Evolutionary conservation across 2,329 filamentous ascomycete species (phyloP).

Genomic region (Podosphaera aphanis): DNA sequence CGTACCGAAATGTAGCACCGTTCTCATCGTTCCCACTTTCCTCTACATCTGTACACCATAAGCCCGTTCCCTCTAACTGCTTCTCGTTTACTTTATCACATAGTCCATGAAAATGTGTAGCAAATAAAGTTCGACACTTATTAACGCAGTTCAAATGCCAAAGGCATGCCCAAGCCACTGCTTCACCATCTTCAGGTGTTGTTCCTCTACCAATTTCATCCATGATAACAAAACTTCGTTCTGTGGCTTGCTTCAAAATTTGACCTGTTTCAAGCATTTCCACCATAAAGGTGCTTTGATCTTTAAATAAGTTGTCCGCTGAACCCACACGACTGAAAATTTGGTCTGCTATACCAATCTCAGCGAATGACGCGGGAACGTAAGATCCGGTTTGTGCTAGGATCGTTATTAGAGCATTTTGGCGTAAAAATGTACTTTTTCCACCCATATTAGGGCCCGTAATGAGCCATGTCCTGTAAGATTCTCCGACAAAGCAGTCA

Average conservation of each 20-base stretch:
- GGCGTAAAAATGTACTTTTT: conserved; percentile 85
- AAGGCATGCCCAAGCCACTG: conserved; percentile 72
- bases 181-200: conserved; percentile 74
- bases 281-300: conserved; percentile 97
- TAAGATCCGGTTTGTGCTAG: conserved; percentile 82
- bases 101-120: conserved; percentile 78
- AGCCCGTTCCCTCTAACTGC: conserved; percentile 20
- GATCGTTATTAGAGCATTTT: conserved; percentile 85
- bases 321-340: conserved; percentile 86
- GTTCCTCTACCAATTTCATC: conserved; percentile 92
- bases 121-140: conserved; percentile 62
- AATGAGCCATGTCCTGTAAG: conserved; percentile 43
- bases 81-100: conserved; percentile 47
- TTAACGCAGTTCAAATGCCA: conserved; percentile 64
- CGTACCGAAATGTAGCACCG: conserved; percentile 42
- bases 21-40: conserved; percentile 32
- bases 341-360: conserved; percentile 81
- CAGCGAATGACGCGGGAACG: conserved; percentile 69
- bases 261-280: conserved; percentile 94
- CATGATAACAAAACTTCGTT: conserved; percentile 84
- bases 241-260: conserved; percentile 67
- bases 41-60: conserved; percentile 71
- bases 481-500: conserved; percentile 56
- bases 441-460: conserved; percentile 94
- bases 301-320: conserved; percentile 79